phyloP scores from a whole-genome alignment of 1,284 basidiomycete genomes.

The Leccinum griseonigrum region DNA sequence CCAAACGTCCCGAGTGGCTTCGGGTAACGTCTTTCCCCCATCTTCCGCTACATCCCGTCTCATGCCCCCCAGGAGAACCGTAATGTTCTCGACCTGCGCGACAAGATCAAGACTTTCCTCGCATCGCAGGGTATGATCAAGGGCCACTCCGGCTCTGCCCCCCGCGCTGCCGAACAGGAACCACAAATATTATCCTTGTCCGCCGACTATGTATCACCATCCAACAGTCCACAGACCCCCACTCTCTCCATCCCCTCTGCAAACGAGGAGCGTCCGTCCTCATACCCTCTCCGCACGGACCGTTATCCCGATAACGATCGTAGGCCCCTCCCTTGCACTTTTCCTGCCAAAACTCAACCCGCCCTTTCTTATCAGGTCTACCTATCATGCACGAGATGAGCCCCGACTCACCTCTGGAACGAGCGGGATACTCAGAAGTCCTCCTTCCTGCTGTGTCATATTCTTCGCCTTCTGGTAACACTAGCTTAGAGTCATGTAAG shows the following conservation, averaged over 20 bases:
- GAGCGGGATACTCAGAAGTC: constrained; percentile 38
- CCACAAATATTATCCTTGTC: constrained; percentile 53
- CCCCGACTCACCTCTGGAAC: constrained; percentile 37
- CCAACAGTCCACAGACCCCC: constrained; percentile 54
- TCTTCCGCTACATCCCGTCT: constrained; percentile 5
- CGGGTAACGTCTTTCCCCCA: constrained; percentile 46
- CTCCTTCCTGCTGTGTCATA: constrained; percentile 37
- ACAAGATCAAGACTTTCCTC: constrained; percentile 74
- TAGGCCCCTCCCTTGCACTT: constrained; percentile 14
- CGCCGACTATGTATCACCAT: constrained; percentile 44
- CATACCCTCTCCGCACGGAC: constrained; percentile 44
- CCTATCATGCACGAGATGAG: constrained; percentile 38
- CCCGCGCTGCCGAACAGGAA: constrained; percentile 53
- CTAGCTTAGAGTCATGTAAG: constrained; percentile 63
- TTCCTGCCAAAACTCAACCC: neutral
- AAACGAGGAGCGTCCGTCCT: constrained; percentile 40
- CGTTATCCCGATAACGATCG: constrained; percentile 36
- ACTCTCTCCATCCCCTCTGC: constrained; percentile 47
- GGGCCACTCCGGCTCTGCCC: constrained; percentile 69
- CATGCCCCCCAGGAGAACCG: constrained; percentile 54
- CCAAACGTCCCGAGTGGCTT: constrained; percentile 82
- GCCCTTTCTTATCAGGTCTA: constrained; percentile 20
- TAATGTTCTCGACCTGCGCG: constrained; percentile 63
- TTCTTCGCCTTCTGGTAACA: constrained; percentile 36
- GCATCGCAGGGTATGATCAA: constrained; percentile 83